Evolutionary conservation across 805 yeast genomes (phyloP), one percentile per base, ranked within the genome.

Genomic region (Candida taoyuanica): DNA sequence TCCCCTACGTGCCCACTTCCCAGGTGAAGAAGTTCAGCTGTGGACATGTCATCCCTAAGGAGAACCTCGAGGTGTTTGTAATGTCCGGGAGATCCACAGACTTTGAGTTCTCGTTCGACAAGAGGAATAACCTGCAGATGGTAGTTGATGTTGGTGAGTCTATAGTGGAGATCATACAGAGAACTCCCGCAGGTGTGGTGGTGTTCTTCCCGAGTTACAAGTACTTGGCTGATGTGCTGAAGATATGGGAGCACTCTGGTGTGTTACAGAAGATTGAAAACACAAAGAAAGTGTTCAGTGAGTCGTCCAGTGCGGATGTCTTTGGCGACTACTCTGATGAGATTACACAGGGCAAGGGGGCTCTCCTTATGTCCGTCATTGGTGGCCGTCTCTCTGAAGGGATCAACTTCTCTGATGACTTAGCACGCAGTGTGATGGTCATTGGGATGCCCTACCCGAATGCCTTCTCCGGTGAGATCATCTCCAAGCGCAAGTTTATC

Each of bases 331-430:
- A 82, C 50, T 60, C 78, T 1, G 50, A 59, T 1, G 53, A 64
- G 1, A 67, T 81, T 9, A 36, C 48, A 3, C 31, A 23, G 21
- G 52, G 57, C 0, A 47, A 54, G 5, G 91, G 93, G 2, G 89
- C 94, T 0, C 49, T 84, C 2, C 58, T 89, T 5, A 65, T 91
- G 20, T 78, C 96, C 0, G 95, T 91, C 1, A 95, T 91, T 13
- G 96, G 96, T 2, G 98, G 97, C 0, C 82, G 82, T 53, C 68
- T 89, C 63, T 85, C 95, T 0, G 98, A 89, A 59, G 98, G 98
- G 5, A 91, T 89, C 30, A 89, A 89, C 55, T 89, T 91, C 57
- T 75, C 89, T 9, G 91, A 88, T 53, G 78, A 81, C 28, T 62
- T 91, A n/a, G 96, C 96, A 1, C 67, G 97, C 41, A 88, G 85